A percentile compares a stretch with the other conserved stretches of the same genome.
Evolutionary conservation across 139 green algal species (phyloP).

Genomic region (Ulvella scutata): DNA sequence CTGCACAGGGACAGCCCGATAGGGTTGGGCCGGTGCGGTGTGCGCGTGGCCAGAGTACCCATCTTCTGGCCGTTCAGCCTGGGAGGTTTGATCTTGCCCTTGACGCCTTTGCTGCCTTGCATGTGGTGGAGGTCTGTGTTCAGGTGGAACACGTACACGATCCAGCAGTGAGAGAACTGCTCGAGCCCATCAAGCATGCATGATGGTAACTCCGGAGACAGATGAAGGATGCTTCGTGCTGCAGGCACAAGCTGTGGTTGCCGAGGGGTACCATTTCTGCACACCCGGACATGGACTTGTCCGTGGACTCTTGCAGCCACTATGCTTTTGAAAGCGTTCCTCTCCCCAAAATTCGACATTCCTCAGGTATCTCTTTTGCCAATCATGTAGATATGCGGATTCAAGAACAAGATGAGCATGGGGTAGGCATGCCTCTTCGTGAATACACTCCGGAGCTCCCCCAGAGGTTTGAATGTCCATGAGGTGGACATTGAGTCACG

Average conservation of each 20-base stretch:
- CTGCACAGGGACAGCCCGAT: slow-evolving; percentile 66
- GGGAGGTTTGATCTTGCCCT: slow-evolving; percentile 62
- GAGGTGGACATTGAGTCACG: not conserved
- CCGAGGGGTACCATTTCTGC: slow-evolving; percentile 66
- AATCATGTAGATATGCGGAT: no score
- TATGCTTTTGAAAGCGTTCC: not conserved
- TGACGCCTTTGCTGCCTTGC: slow-evolving; percentile 16
- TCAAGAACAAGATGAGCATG: not conserved
- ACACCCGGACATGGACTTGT: not conserved
- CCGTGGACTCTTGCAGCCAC: not conserved
- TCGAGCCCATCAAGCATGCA: slow-evolving; percentile 59
- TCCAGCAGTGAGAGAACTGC: slow-evolving; percentile 77
- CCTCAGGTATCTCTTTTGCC: not conserved
- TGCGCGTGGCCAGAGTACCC: slow-evolving; percentile 75
- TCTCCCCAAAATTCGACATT: not conserved
- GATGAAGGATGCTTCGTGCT: slow-evolving; percentile 35
- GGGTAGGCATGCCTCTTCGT: not conserved
- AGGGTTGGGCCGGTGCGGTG: slow-evolving; percentile 59
- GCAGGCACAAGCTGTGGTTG: slow-evolving; percentile 66
- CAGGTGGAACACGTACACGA: slow-evolving; percentile 87
- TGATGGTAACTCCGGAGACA: slow-evolving; percentile 32
- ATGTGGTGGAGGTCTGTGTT: slow-evolving; percentile 57
- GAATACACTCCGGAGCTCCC: not conserved
- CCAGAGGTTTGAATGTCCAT: not conserved
- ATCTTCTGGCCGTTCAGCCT: slow-evolving; percentile 60